Evolutionary conservation across 805 yeast genomes (phyloP), one percentile per base, ranked within the genome.

Genomic region (Kluyveromyces dobzhanskii): DNA sequence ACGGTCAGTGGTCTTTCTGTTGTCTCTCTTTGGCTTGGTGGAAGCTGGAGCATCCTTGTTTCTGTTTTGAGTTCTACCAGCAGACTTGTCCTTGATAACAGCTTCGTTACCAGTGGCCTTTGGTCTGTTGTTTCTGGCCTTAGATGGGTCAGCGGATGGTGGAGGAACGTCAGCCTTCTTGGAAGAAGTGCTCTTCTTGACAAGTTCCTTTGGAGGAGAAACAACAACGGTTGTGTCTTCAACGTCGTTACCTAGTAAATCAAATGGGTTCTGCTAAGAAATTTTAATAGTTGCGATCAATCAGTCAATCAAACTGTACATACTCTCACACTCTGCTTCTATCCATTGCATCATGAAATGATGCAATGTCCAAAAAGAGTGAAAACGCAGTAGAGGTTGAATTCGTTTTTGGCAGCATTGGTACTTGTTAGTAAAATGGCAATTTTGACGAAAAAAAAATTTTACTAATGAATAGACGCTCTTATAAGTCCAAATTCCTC

Each of bases 141-240:
- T 80, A 53, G 85, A 67, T 62, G 85, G 80, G 71, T 80, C 81
- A 49, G 92, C 87, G 49, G 80, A 73, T 51, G 88, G 75, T 57
- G 92, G 88, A 44, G 92, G 77, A 45, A 69, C 78, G 61, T 85
- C 95, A 45, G 78, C 65, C 75, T 88, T 88, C 77, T 83, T 86
- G 59, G 92, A 80, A 46, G 94, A 78, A 54, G 90, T 80, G 67
- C 67, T 67, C 71, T 78, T 75, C 77, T 80, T 85, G 62, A 82
- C 92, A 49, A 84, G 63, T 67, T 84, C 94, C 71, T 68, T 80
- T 60, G 85, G 78, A 26, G 66, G 59, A 42, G 69, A 61, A 41
- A 65, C 62, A 47, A 75, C 76, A 40, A 70, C 69, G 59, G 70
- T 75, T 56, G 77, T 82, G 67, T 80, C 94, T 63, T 83, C 88